phyloP scores from a whole-genome alignment of 352 stramenopile species.

The Phytophthora pistaciae region DNA sequence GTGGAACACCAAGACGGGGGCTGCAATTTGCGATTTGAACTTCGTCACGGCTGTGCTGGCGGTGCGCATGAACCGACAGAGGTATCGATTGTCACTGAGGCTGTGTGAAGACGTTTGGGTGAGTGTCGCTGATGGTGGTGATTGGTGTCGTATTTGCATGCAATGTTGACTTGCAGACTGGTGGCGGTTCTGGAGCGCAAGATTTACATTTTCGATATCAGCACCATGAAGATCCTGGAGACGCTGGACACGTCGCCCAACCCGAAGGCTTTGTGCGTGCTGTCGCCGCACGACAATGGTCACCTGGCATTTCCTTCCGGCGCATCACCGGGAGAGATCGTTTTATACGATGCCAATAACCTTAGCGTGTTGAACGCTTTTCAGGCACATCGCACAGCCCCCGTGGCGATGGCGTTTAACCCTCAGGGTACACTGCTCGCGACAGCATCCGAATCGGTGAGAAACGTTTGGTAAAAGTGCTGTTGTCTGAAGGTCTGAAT shows the following conservation, averaged over 20 bases:
- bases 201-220: constrained; percentile 95
- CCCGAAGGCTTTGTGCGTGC: constrained; percentile 81
- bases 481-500: background rate
- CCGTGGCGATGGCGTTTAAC: constrained; percentile 92
- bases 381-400: constrained; percentile 86
- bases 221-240: constrained; percentile 94
- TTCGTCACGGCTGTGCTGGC: constrained; percentile 91
- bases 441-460: constrained; percentile 91
- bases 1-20: constrained; percentile 93
- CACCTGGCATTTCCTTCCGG: constrained; percentile 89
- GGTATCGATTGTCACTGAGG: constrained; percentile 35
- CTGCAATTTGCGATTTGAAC: constrained; percentile 93
- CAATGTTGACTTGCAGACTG: constrained; percentile 40
- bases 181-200: constrained; percentile 90
- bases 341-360: constrained; percentile 94
- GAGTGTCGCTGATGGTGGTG: constrained; percentile 2
- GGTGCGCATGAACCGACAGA: constrained; percentile 93
- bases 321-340: constrained; percentile 86
- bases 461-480: background rate
- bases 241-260: constrained; percentile 93
- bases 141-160: background rate
- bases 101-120: background rate
- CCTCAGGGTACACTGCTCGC: constrained; percentile 85
- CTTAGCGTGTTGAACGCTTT: constrained; percentile 93
- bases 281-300: constrained; percentile 89